Conservation (phyloP, 179 eudicot species). For the Nepenthes alata region DNA sequence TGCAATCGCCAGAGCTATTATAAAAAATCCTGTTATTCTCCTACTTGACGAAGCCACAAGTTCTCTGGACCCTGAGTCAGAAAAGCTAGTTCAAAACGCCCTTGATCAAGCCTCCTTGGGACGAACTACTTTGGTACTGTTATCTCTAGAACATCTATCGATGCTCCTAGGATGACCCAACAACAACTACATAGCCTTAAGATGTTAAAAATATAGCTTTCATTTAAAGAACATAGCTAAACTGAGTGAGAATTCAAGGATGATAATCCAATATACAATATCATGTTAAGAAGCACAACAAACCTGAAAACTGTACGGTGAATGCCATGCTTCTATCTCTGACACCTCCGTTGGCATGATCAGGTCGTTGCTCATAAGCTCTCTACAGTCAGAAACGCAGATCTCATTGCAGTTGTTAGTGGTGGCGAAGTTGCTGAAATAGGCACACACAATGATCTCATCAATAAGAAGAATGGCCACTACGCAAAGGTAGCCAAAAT, state of each 20-base stretch:
- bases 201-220: too few species aligned
- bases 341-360: neutral
- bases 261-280: too few species aligned
- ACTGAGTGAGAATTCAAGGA: too few species aligned
- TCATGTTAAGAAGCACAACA: too few species aligned
- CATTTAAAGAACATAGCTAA: too few species aligned
- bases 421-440: slow-evolving; percentile 22
- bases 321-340: too few species aligned
- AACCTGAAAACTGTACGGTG: too few species aligned
- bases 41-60: slow-evolving; percentile 42
- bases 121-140: slow-evolving; percentile 32
- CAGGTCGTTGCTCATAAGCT: slow-evolving; percentile 45
- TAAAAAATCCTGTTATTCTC: slow-evolving; percentile 33
- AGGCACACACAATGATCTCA: slow-evolving; percentile 29
- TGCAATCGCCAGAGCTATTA: slow-evolving; percentile 36
- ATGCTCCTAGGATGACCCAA: too few species aligned
- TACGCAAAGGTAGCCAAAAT: slow-evolving; percentile 28
- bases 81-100: slow-evolving; percentile 32
- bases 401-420: slow-evolving; percentile 24
- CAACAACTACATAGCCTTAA: too few species aligned
- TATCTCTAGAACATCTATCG: too few species aligned
- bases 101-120: slow-evolving; percentile 38
- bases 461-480: slow-evolving; percentile 23
- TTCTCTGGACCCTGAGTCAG: slow-evolving; percentile 33
- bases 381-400: slow-evolving; percentile 33